Percentiles rank a stretch among this genome's conserved stretches.
Evolutionary conservation across 495 filamentous ascomycete genomes (phyloP).

Genomic region (Penicillium lividum): DNA sequence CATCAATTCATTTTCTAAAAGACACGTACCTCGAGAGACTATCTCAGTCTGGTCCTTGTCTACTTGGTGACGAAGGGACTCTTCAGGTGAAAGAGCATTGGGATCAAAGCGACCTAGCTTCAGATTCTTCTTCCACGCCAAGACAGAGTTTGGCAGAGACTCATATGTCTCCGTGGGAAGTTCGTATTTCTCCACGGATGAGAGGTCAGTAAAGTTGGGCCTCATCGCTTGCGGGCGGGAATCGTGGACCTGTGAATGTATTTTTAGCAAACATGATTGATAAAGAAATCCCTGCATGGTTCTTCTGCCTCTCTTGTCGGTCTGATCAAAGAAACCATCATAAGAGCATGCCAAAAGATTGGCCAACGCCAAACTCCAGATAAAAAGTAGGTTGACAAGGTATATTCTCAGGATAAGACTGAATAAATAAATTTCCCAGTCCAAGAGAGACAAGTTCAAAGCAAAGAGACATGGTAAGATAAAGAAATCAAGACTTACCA

Average conservation of each 20-base stretch:
- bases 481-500: constrained; percentile 30
- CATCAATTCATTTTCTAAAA: not conserved
- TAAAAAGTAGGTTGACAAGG: not conserved
- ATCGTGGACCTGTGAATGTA: constrained; percentile 66
- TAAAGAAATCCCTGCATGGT: not conserved
- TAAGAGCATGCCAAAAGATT: not conserved
- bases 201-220: constrained; percentile 75
- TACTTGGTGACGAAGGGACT: constrained; percentile 66
- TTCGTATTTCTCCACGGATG: constrained; percentile 80
- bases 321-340: not conserved
- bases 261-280: not conserved
- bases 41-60: constrained; percentile 66
- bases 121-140: constrained; percentile 90
- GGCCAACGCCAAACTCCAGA: not conserved
- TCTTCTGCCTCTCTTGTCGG: not conserved
- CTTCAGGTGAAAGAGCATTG: constrained; percentile 60
- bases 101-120: constrained; percentile 96
- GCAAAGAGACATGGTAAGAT: not conserved
- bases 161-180: constrained; percentile 83
- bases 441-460: not conserved
- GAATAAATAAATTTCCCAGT: not conserved
- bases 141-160: constrained; percentile 77
- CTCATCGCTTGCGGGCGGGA: constrained; percentile 69
- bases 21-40: constrained; percentile 51
- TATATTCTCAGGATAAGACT: not conserved